Conservation (phyloP, 192 early-diverging fungal species). For the Coemansia sp. region DNA sequence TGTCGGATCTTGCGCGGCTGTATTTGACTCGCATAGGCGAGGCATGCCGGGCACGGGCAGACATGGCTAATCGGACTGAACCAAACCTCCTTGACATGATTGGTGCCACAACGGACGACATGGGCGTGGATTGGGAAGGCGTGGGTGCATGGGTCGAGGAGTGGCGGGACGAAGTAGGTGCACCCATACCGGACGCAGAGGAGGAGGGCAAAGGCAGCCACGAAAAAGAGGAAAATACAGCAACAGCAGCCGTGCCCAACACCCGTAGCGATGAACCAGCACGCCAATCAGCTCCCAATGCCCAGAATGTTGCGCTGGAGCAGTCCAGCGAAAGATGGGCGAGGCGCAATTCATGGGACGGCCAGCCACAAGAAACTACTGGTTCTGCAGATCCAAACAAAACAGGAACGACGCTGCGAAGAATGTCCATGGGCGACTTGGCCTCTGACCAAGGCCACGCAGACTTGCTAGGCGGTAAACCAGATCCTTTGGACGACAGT, state of each 20-base stretch:
- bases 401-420: not conserved
- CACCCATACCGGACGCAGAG: not conserved
- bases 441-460: not conserved
- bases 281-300: not conserved
- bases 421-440: constrained; percentile 1
- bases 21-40: constrained; percentile 46
- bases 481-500: not conserved
- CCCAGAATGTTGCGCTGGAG: not conserved
- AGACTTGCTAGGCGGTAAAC: not conserved
- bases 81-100: constrained; percentile 33
- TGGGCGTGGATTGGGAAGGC: constrained; percentile 23
- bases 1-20: constrained; percentile 35
- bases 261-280: not conserved
- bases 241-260: not conserved
- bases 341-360: constrained; percentile 13
- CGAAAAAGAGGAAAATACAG: too few relatives aligned
- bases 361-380: not conserved
- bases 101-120: constrained; percentile 17
- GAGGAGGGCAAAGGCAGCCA: too few relatives aligned
- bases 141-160: constrained; percentile 26
- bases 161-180: constrained; percentile 32
- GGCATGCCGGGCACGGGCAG: constrained; percentile 36
- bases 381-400: not conserved
- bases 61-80: constrained; percentile 34
- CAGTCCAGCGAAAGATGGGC: not conserved